A percentile compares a stretch with the other conserved stretches of the same genome.
phyloP scores from a whole-genome alignment of 306 rosid genomes.

The Luffa aegyptiaca region DNA sequence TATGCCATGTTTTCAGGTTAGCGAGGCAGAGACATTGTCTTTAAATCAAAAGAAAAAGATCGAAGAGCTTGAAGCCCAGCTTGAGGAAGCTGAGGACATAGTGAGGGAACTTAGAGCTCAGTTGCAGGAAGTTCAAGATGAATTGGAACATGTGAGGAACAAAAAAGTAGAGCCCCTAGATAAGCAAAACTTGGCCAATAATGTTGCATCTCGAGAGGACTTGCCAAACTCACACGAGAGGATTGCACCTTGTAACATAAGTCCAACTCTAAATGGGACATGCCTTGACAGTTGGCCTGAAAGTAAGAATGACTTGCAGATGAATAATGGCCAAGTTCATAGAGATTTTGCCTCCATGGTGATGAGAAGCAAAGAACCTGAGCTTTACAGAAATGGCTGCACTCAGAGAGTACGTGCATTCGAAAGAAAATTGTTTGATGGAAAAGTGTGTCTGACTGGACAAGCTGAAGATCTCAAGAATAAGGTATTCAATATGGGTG shows the following conservation, averaged over 20 bases:
- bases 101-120: conserved; percentile 72
- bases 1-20: conserved; percentile 32
- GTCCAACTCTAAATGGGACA: conserved; percentile 22
- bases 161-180: conserved; percentile 23
- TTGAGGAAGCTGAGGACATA: conserved; percentile 77
- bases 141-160: conserved; percentile 42
- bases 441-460: conserved; percentile 19
- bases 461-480: conserved; percentile 30
- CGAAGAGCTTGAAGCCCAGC: conserved; percentile 88
- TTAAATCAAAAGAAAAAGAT: conserved; percentile 50
- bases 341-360: conserved; percentile 67
- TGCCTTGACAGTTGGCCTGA: conserved; percentile 22
- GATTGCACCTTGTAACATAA: conserved; percentile 8
- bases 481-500: conserved; percentile 26
- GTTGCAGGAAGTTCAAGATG: conserved; percentile 53
- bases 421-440: conserved; percentile 37
- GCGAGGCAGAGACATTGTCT: conserved; percentile 46
- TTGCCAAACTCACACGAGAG: conserved; percentile 20
- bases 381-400: conserved; percentile 80
- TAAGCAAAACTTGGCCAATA: background rate
- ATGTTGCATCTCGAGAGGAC: conserved; percentile 18
- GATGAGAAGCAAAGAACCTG: conserved; percentile 69
- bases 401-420: conserved; percentile 86
- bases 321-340: conserved; percentile 31
- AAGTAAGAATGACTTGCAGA: conserved; percentile 22